Percentiles rank a stretch among this genome's conserved stretches.
These are phyloP conservation scores for Diaporthe batatas DNA, from an alignment of 2,329 filamentous ascomycete genomes.

Conservation along the genomic window DNA sequence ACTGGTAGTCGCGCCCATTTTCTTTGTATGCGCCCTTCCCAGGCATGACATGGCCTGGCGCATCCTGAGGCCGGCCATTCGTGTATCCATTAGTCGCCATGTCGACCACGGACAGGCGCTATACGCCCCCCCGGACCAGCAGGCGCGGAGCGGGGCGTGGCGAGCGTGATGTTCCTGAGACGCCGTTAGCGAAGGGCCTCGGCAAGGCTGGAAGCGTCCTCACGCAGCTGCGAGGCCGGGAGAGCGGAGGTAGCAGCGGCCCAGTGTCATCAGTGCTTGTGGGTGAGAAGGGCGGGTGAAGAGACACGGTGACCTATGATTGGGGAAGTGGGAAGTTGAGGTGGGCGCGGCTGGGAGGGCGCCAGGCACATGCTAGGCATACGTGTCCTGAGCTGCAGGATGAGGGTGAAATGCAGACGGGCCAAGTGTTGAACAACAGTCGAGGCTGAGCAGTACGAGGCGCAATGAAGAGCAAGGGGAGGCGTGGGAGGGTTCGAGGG, in stretches of 20 bases:
- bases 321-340: not conserved
- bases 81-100: conserved; percentile 40
- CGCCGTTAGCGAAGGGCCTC: conserved; percentile 27
- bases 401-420: conserved; percentile 7
- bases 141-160: not conserved
- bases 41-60: not conserved
- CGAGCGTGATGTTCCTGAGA: conserved; percentile 22
- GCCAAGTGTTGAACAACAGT: not conserved
- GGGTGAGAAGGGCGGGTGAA: not conserved
- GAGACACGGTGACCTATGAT: not conserved
- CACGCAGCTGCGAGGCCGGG: conserved; percentile 14
- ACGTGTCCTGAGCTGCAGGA: conserved; percentile 23
- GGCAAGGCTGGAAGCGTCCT: not conserved
- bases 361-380: conserved; percentile 18
- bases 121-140: conserved; percentile 1
- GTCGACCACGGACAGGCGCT: conserved; percentile 12
- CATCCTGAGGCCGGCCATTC: conserved; percentile 9
- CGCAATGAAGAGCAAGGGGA: conserved; percentile 8
- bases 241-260: conserved; percentile 7
- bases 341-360: conserved; percentile 13
- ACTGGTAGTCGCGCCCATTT: conserved; percentile 69
- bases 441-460: conserved; percentile 21
- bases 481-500: conserved; percentile 2
- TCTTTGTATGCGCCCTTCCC: conserved; percentile 50
- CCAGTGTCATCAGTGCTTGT: conserved; percentile 28